A percentile compares a stretch with the other conserved stretches of the same genome.
Conservation (phyloP, 164 flowering plant species). For the Platanus orientalis region DNA sequence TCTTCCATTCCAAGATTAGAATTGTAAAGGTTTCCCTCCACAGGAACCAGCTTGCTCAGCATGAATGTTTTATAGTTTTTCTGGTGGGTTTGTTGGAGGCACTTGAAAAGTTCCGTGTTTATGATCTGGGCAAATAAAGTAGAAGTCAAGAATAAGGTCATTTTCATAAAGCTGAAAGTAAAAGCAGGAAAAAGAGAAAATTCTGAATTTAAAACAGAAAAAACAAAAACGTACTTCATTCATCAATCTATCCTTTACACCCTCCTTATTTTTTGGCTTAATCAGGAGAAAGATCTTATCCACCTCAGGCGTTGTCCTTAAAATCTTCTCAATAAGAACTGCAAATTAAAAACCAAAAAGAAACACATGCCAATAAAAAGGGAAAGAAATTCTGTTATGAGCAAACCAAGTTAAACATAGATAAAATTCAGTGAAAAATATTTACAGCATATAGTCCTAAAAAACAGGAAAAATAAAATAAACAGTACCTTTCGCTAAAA, state of each 20-base stretch:
- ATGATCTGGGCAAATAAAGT: slow-evolving; percentile 42
- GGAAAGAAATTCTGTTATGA: slow-evolving; percentile 49
- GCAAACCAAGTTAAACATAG: no score
- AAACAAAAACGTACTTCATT: slow-evolving; percentile 52
- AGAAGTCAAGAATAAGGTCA: no score
- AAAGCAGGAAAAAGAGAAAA: no score
- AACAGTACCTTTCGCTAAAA: background rate
- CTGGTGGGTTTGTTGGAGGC: slow-evolving; percentile 60
- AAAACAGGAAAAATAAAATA: background rate
- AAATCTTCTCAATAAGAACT: no score
- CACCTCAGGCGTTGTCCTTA: no score
- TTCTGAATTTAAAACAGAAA: no score
- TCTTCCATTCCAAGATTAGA: slow-evolving; percentile 59
- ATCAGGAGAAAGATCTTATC: no score
- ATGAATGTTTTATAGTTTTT: slow-evolving; percentile 70
- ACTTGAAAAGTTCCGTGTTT: slow-evolving; percentile 65
- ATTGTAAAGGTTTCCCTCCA: slow-evolving; percentile 70
- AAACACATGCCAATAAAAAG: slow-evolving; percentile 76
- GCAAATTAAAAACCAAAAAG: no score
- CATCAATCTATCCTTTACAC: slow-evolving; percentile 65
- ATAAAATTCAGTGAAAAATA: background rate
- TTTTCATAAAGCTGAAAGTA: no score
- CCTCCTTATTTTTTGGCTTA: no score
- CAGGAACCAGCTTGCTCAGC: no score
- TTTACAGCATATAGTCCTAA: background rate